Evolutionary conservation across 129 eudicot genomes (phyloP), one percentile per base, ranked within the genome.

Genomic region (Ambrosia trifida): DNA sequence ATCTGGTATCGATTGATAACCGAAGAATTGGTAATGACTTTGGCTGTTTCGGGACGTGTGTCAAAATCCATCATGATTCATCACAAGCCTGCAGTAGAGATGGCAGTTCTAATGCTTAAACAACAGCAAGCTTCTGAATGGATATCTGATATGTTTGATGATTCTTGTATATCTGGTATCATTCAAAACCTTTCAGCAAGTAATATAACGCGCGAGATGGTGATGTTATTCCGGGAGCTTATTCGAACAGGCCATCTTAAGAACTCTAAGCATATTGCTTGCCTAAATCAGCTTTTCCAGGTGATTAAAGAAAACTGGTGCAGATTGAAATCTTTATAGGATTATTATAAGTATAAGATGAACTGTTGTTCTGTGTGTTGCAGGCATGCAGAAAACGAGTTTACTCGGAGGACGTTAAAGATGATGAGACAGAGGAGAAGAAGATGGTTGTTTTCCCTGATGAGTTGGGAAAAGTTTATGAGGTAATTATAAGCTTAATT

Each of bases 11-110:
- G 85, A 61, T 64, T 87, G 72, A 80, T 95, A 66, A 80, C 88
- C 47, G 96, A 95, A 84, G 97, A 95, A 79, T 66, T 95, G 82
- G 97, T 73, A 43, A 81, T 84, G 86, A 84, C 78, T 38, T 76
- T 90, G 76, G 89, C 89, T 12, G 83, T 75, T 77, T 93, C 96
- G 32, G 53, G 73, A 51, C 58, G 83, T 63, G 78, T 90, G 45
- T 87, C 98, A 58, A 86, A 82, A 58, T 61, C 86, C 36, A 72
- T 79, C 57, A 70, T 70, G 78, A 72, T 79, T 60, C 86, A 90
- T 67, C 92, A 87, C 70, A 87, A 73, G 82, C 89, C 97, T 7
- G 91, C 94, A 18, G 80, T 84, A 78, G 84, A 84, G 69, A 70
- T 88, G 49, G 96, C 91, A 24, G 86, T 81, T 18, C 79, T 87